phyloP scores from a whole-genome alignment of 2,329 filamentous ascomycete genomes.

The Lecanosticta acicola region DNA sequence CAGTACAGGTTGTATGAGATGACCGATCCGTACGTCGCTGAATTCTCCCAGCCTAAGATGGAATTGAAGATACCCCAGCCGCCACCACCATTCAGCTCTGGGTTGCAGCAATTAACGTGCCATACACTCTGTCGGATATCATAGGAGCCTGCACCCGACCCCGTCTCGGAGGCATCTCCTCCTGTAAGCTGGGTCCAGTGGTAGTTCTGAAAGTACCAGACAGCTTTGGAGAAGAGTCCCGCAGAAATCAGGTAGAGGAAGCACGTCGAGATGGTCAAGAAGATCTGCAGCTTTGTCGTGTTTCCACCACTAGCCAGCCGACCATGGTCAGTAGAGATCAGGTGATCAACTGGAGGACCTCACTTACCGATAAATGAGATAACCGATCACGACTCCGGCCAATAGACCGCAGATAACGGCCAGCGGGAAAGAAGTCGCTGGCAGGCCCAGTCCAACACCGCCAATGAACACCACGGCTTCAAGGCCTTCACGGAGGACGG shows the following conservation, averaged over 20 bases:
- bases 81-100: slow-evolving; percentile 63
- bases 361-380: slow-evolving; percentile 68
- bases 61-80: slow-evolving; percentile 87
- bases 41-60: slow-evolving; percentile 81
- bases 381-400: slow-evolving; percentile 64
- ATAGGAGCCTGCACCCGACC: slow-evolving; percentile 68
- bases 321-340: slow-evolving; percentile 12
- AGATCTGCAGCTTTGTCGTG: slow-evolving; percentile 62
- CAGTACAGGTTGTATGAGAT: slow-evolving; percentile 87
- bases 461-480: slow-evolving; percentile 84
- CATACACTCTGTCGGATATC: slow-evolving; percentile 73
- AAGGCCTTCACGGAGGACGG: slow-evolving; percentile 77
- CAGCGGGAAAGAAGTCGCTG: slow-evolving; percentile 70
- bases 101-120: slow-evolving; percentile 82
- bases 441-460: slow-evolving; percentile 71
- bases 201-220: slow-evolving; percentile 70
- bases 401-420: slow-evolving; percentile 67
- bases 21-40: slow-evolving; percentile 79
- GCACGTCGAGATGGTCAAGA: slow-evolving; percentile 76
- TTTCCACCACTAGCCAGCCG: slow-evolving; percentile 56
- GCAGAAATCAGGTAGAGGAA: slow-evolving; percentile 79
- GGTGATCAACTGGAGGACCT: neutral
- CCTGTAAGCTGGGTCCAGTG: slow-evolving; percentile 61
- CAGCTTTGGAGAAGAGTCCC: slow-evolving; percentile 69
- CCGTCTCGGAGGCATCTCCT: slow-evolving; percentile 57